Evolutionary conservation across 1,284 basidiomycete species (phyloP), one percentile per base, ranked within the genome.

Genomic region (Papiliotrema flavescens): DNA sequence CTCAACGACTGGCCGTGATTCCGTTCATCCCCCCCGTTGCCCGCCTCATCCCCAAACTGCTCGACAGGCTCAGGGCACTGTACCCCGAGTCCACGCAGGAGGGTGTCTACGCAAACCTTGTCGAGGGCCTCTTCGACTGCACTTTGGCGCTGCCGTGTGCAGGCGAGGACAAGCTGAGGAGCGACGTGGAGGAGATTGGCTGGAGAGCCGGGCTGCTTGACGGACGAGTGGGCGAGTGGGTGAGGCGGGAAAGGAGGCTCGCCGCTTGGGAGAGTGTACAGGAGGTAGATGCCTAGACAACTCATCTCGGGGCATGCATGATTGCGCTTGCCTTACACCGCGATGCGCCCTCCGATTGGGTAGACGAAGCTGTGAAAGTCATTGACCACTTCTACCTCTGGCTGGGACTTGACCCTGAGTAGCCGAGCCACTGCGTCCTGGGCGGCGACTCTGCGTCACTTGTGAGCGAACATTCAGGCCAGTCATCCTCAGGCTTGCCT

Each of bases 191-290:
- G 14, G 56, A 63, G 41, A 50, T 67, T n/a, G 54, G 59, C 3
- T 59, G 57, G 54, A 60, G 55, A 37, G 58, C 47, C 2, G 51
- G 53, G 40, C 35, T 45, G n/a, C 55, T 56, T 4, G 49, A 60
- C 49, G 53, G 45, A 3, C 55, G 57, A 2, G 19, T 67, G 20
- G 51, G 54, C 15, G 55, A 55, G 1, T 67, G 63, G 63, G 63
- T 63, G 1, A 59, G 46, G 45, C 57, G 35, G 39, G 59, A 67
- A 44, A 42, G 36, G 37, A 55, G 59, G 48, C 26, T 49, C 37
- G 46, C 39, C 6, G 45, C 42, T 14, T 61, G 60, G 63, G 56
- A 53, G n/a, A 20, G 44, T 9, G 28, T 43, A 46, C 28, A 47
- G 48, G 13, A 17, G 37, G 24, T 35, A 6, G 6, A 40, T 17